Conservation (phyloP, 352 stramenopile species). For the Halophytophthora polymorphica region DNA sequence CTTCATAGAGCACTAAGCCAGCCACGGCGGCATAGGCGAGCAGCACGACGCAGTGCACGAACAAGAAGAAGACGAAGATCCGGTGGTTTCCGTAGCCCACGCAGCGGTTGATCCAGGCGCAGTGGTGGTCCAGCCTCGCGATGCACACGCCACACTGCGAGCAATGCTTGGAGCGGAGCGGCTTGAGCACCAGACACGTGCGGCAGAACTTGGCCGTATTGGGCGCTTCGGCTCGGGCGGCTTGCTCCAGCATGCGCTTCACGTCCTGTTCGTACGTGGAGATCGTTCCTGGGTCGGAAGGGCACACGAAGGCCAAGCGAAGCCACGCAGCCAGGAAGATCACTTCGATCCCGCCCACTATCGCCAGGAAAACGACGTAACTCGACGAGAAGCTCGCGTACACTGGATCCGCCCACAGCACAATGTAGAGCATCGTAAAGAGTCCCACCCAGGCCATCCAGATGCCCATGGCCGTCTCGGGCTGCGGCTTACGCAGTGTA, state of each 20-base stretch:
- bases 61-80: slow-evolving; percentile 72
- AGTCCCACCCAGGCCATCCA: slow-evolving; percentile 69
- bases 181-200: slow-evolving; percentile 69
- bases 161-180: slow-evolving; percentile 82
- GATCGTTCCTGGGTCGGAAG: slow-evolving; percentile 55
- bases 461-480: slow-evolving; percentile 73
- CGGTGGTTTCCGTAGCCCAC: slow-evolving; percentile 81
- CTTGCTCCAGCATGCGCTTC: slow-evolving; percentile 44
- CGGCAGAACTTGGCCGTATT: slow-evolving; percentile 56
- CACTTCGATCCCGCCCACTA: slow-evolving; percentile 37
- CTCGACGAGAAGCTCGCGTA: slow-evolving; percentile 39
- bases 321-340: slow-evolving; percentile 52
- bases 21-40: slow-evolving; percentile 44
- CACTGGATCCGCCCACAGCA: slow-evolving; percentile 46
- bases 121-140: slow-evolving; percentile 86
- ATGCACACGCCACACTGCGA: slow-evolving; percentile 73
- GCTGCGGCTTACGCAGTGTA: slow-evolving; percentile 41
- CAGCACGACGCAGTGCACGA: slow-evolving; percentile 58
- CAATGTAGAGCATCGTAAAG: slow-evolving; percentile 70
- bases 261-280: slow-evolving; percentile 53
- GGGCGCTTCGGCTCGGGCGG: slow-evolving; percentile 33
- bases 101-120: slow-evolving; percentile 83
- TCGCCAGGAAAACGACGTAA: slow-evolving; percentile 35
- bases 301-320: slow-evolving; percentile 49
- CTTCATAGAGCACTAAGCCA: slow-evolving; percentile 36